Evolutionary conservation across 2,329 filamentous ascomycete genomes (phyloP), one percentile per base, ranked within the genome.

Genomic region (Botryosphaeria agaves): DNA sequence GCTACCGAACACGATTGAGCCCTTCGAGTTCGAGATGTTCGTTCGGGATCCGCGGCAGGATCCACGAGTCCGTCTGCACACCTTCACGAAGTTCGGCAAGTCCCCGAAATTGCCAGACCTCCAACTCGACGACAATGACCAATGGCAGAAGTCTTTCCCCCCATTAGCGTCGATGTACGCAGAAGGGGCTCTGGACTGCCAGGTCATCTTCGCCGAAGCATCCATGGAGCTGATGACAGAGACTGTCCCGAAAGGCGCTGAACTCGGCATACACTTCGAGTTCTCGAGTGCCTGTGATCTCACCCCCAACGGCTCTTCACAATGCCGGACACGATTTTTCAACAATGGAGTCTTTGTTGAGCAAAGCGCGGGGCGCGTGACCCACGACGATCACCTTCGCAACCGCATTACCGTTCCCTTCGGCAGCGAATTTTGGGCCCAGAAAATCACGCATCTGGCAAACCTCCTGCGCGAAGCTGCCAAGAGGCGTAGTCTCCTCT

Each of bases 391-490:
- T 20, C 41, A 45, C 28, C 35, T 33, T 32, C 37, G 47, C 33
- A 27, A 44, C 26, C 30, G 52, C 33, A 37, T 41, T 38, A 34
- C 50, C 42, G 40, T 55, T 6, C 40, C 39, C 1, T 62, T 63
- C 30, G 54, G 56, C 2, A 57, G 55, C 28, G 43, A 38, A 3
- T 62, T 61, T 34, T 62, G 58, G 58, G 58, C 52, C 1, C 41
- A 41, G 8, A 47, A 46, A 19, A 47, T 60, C 36, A 42, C 37
- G 2, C 38, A 39, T 6, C 41, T 56, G 7, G 42, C 44, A 3
- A 34, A 35, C 11, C 25, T 35, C 15, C 32, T 45, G 7, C 32
- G 36, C 3, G 31, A 39, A 19, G 38, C 38, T 3, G 7, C 17
- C 38, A 12, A 36, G 42, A 17, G 39, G 38, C 14, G 38, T 41